Evolutionary conservation across 2,329 filamentous ascomycete species (phyloP).

Genomic region (Penicillium sp.): DNA sequence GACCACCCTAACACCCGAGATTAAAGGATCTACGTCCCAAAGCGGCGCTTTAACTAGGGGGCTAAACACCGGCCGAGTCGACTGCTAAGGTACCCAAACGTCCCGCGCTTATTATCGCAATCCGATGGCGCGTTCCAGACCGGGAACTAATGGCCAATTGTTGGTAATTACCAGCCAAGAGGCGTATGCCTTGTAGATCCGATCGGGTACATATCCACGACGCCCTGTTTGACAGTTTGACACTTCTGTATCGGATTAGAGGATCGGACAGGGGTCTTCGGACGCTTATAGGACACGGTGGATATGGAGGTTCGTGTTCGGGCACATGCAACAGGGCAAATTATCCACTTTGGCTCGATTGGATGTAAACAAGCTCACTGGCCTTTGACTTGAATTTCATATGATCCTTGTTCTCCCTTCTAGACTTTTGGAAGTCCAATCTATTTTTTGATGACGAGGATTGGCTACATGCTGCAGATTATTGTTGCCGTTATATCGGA

Average conservation of each 20-base stretch:
- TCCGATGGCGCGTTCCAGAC: not conserved
- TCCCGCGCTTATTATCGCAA: not conserved
- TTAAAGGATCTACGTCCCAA: not conserved
- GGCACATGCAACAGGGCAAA: not conserved
- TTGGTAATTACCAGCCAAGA: not conserved
- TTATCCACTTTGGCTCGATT: not conserved
- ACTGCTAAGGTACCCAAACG: not conserved
- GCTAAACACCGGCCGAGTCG: not conserved
- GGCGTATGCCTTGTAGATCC: not conserved
- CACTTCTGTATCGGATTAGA: not conserved
- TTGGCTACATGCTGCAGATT: not conserved
- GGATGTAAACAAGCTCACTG: not conserved
- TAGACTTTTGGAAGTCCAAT: not conserved
- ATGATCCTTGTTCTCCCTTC: not conserved
- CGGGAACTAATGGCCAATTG: not conserved
- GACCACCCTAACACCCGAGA: not conserved
- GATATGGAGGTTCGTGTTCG: not conserved
- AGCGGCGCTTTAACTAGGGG: not conserved
- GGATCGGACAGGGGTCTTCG: not conserved
- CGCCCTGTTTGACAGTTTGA: not conserved
- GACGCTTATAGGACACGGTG: not conserved
- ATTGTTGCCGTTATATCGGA: not conserved
- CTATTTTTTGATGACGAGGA: not conserved
- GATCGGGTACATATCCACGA: conserved; percentile 1
- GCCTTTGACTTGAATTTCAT: not conserved